Evolutionary conservation across 2,329 filamentous ascomycete genomes (phyloP), one percentile per base, ranked within the genome.

Genomic region (Fusarium sp.): DNA sequence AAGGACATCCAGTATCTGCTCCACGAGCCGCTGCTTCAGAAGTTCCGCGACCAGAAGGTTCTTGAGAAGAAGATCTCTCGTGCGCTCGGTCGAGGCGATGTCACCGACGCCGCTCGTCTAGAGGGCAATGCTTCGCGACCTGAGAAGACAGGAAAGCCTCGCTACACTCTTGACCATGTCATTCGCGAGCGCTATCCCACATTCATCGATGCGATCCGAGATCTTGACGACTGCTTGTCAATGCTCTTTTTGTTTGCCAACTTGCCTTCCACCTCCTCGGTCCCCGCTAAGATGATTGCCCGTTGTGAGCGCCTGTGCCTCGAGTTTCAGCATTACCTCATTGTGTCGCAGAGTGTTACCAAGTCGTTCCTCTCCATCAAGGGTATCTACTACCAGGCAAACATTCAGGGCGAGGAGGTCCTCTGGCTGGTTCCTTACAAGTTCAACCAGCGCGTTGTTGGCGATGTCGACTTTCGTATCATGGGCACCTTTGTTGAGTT

Each of bases 401-500:
- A 92, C 57, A 97, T 99, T 70, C 94, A 98, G 82, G 96, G 96
- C 54, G 95, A 99, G 85, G 95, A 98, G 79, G 93, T 99, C 55
- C 87, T 98, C 74, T 99, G 96, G 96, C 88, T 99, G 42, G 95
- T 98, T 16, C 96, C 96, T 2, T 99, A 99, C 86, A 94, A 94
- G 82, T 99, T 99, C 84, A 97, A 98, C 79, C 96, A 99, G 86
- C 89, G 93, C 76, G 92, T 97, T 20, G 93, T 96, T 44, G 94
- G 93, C 65, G 96, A 99, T 82, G 93, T 99, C 73, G 96, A 99
- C 83, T 99, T 98, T 85, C 89, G 96, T 79, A 99, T 99, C 83
- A 99, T 99, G 96, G 95, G 94, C 67, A 99, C 96, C 9, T 99
- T 99, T 80, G 91, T 99, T 74, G 95, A 99, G 82, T 99, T 99